Evolutionary conservation across 108 stramenopile genomes (phyloP), one percentile per base, ranked within the genome.

Genomic region (Cyclotella sp.): DNA sequence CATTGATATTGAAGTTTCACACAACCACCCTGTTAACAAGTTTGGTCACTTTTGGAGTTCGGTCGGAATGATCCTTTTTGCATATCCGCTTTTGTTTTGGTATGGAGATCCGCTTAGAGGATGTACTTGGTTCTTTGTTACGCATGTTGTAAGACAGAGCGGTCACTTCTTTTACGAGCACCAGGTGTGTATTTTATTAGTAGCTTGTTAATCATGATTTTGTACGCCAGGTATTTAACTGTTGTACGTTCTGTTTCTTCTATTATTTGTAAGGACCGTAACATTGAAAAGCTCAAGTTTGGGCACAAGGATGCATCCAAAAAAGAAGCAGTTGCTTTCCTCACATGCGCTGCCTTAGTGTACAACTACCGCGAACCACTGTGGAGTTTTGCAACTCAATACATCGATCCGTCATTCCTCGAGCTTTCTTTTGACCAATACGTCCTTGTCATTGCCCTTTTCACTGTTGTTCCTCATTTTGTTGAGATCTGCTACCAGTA

Each of bases 101-200:
- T 61, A 52, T 19, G 83, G 80, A 13, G 60, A 86, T 42, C 66
- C 86, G n/a, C 21, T 86, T 12, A 77, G 70, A 47, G 83, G 83
- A 29, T 79, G 86, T 49, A 26, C 51, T 14, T 81, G 79, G 86
- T 86, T 86, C 61, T 84, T 86, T 24, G 22, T 78, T 21, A 84
- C 86, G 0, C 86, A 86, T 46, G 75, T 84, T 39, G 63, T 86
- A 13, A 80, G 86, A 29, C 86, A 84, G 40, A 74, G 59, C 13
- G 86, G 86, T 0, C 86, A 86, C 44, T 86, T 86, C 76, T 86
- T 86, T 60, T 86, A 84, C 57, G 86, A 86, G 54, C 79, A 86
- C 52, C 86, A 86, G 77, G 77, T 78, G 24, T 54, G 69, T 46
- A 0, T 12, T 30, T 9, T 4, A 13, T n/a, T 7, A 7, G 40